Evolutionary conservation across 495 filamentous ascomycete species (phyloP), one percentile per base, ranked within the genome.

Genomic region (Barbatosphaeria neglecta): DNA sequence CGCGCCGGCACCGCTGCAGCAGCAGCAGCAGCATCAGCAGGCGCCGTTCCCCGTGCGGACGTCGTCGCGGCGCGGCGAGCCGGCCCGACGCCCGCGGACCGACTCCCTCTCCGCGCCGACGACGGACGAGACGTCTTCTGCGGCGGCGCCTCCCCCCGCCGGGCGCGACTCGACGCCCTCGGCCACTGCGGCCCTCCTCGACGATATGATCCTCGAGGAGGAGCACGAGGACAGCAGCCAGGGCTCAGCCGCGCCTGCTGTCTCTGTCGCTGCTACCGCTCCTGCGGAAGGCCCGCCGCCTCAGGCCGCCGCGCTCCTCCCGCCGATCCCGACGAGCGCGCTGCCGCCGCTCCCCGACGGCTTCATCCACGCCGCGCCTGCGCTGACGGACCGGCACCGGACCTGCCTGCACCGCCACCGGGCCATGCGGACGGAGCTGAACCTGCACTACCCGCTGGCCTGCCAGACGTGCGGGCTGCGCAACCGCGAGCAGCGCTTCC

Each of bases 301-400:
- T 13, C 18, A 46, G 62, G 52, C 22, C 67, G 61, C 49, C 37
- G 11, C 43, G 43, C 37, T 69, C 22, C 38, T 41, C 39, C 22
- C 39, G 20, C 20, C 39, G 1, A 24, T 41, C 22, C 39, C 47
- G 61, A 49, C 20, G 66, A 60, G 49, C 38, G 15, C 42, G 43
- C 41, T 69, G 63, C 46, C 57, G 6, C 3, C 8, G 20, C 20
- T 23, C 15, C 39, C 39, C 1, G 20, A 22, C n/a, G 39, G 39
- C 15, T 13, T 13, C 9, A 22, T 41, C 22, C 24, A 24, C 39
- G 39, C 20, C 8, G 22, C 19, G 20, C 39, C 39, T 9, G 5
- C 22, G 3, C 7, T 41, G 10, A 23, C 20, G 3, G 7, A 0
- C 3, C 23, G 24, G 39, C 23, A 41, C 39, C 16, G 23, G 10